These are phyloP conservation scores for Wallemia mellicola DNA, from an alignment of 1,284 basidiomycete species.

Conservation along the genomic window DNA sequence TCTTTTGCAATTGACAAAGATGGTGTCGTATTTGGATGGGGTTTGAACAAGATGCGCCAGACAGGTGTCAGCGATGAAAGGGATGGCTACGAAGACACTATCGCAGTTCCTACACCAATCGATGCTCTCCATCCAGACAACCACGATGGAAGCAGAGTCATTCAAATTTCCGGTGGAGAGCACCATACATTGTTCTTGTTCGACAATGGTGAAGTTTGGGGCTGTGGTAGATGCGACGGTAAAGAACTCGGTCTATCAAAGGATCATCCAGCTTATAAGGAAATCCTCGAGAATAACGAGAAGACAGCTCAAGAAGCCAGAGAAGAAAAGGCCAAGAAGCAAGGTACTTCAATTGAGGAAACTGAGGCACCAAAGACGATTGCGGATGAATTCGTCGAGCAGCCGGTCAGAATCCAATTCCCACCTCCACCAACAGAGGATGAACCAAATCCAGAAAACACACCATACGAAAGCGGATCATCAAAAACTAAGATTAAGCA, in stretches of 20 bases:
- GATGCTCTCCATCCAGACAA: constrained; percentile 31
- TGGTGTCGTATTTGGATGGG: constrained; percentile 70
- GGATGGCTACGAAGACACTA: constrained; percentile 21
- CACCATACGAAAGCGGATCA: constrained; percentile 15
- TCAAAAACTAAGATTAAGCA: constrained; percentile 35
- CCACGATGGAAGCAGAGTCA: constrained; percentile 34
- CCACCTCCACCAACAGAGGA: constrained; percentile 21
- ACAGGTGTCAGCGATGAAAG: constrained; percentile 25
- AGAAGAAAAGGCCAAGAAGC: constrained; percentile 11
- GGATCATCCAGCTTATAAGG: constrained; percentile 26
- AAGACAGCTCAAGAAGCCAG: constrained; percentile 11
- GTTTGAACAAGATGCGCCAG: constrained; percentile 48
- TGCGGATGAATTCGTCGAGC: constrained; percentile 24
- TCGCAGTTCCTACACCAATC: constrained; percentile 39
- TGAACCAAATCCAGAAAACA: constrained; percentile 17
- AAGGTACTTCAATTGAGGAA: constrained; percentile 9
- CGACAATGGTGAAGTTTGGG: constrained; percentile 49
- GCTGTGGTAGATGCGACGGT: constrained; percentile 44
- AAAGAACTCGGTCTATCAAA: constrained; percentile 42
- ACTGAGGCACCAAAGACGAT: constrained; percentile 10
- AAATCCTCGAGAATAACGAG: constrained; percentile 13
- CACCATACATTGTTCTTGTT: constrained; percentile 71
- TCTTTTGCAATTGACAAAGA: constrained; percentile 62
- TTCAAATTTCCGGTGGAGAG: constrained; percentile 39
- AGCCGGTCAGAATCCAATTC: constrained; percentile 27